These are phyloP conservation scores for Neofusicoccum parvum DNA, from an alignment of 2,329 filamentous ascomycete genomes.

Conservation along the genomic window DNA sequence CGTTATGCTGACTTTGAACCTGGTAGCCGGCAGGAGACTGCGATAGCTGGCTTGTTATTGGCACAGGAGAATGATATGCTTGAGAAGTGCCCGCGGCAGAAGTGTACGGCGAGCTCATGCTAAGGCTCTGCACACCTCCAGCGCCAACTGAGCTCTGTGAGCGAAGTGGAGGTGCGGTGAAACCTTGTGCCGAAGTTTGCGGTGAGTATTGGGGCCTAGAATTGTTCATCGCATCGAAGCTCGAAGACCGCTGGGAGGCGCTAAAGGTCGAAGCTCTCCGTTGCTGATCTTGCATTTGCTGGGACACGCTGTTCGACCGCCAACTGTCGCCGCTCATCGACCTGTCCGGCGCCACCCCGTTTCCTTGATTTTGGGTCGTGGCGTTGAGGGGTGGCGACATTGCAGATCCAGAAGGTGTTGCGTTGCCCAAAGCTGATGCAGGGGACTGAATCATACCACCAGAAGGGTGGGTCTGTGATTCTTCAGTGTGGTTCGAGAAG, in stretches of 20 bases:
- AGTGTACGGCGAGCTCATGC: conserved; percentile 39
- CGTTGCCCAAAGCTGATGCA: conserved; percentile 29
- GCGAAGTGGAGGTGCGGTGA: conserved; percentile 38
- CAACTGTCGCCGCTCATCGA: conserved; percentile 40
- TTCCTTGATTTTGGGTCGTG: conserved; percentile 15
- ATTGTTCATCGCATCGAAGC: conserved; percentile 35
- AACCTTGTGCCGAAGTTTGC: conserved; percentile 37
- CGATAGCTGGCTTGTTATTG: conserved; percentile 46
- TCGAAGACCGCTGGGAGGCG: conserved; percentile 38
- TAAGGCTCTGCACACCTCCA: conserved; percentile 22
- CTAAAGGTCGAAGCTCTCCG: conserved; percentile 35
- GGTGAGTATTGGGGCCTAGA: conserved; percentile 38
- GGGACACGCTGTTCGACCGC: conserved; percentile 24
- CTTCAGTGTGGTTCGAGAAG: background rate
- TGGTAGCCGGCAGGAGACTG: conserved; percentile 52
- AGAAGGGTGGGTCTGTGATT: background rate
- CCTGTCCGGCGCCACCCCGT: conserved; percentile 24
- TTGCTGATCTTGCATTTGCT: conserved; percentile 22
- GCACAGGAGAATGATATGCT: conserved; percentile 49
- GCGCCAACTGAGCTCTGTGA: conserved; percentile 33
- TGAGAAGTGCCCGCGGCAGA: conserved; percentile 47
- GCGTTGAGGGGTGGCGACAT: conserved; percentile 39
- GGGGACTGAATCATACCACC: conserved; percentile 30
- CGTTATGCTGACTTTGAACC: conserved; percentile 60
- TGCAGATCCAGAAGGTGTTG: conserved; percentile 26